These are phyloP conservation scores for Boletus subparvulus DNA, from an alignment of 768 basidiomycete genomes.

Conservation along the genomic window DNA sequence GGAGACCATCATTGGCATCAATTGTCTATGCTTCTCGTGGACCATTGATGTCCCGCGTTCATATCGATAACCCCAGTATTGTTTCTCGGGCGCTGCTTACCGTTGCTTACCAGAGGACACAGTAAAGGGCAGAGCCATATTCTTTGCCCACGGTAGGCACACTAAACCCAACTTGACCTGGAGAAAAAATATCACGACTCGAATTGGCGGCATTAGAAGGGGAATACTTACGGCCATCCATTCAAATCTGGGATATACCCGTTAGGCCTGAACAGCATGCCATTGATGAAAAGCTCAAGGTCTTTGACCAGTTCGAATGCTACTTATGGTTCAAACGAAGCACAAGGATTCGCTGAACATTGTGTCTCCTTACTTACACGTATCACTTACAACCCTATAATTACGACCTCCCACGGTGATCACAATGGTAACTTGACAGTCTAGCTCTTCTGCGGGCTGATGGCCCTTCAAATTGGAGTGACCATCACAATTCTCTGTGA, in stretches of 20 bases:
- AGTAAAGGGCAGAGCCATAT: slow-evolving; percentile 9
- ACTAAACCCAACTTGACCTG: slow-evolving; percentile 2
- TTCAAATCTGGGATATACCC: slow-evolving; percentile 2
- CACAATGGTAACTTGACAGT: neutral
- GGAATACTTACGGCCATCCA: slow-evolving; percentile 7
- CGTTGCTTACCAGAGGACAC: slow-evolving; percentile 1
- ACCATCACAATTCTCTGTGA: neutral
- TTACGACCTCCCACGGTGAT: neutral
- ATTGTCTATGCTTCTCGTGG: slow-evolving; percentile 6
- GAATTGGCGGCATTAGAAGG: slow-evolving; percentile 8
- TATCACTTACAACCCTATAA: neutral
- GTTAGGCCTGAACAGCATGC: slow-evolving; percentile 5
- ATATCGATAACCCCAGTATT: slow-evolving; percentile 45
- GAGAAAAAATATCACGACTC: neutral
- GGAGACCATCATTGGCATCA: neutral
- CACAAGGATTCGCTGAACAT: neutral
- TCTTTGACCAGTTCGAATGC: neutral
- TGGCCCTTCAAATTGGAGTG: neutral
- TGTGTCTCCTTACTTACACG: neutral
- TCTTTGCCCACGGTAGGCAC: slow-evolving; percentile 17
- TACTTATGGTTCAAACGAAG: neutral
- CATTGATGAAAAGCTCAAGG: slow-evolving; percentile 11
- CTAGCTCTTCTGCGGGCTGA: neutral
- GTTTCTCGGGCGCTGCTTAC: slow-evolving; percentile 36
- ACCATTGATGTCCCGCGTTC: slow-evolving; percentile 28